These are phyloP conservation scores for Phytophthora tubulina DNA, from an alignment of 352 stramenopile genomes.

Conservation along the genomic window DNA sequence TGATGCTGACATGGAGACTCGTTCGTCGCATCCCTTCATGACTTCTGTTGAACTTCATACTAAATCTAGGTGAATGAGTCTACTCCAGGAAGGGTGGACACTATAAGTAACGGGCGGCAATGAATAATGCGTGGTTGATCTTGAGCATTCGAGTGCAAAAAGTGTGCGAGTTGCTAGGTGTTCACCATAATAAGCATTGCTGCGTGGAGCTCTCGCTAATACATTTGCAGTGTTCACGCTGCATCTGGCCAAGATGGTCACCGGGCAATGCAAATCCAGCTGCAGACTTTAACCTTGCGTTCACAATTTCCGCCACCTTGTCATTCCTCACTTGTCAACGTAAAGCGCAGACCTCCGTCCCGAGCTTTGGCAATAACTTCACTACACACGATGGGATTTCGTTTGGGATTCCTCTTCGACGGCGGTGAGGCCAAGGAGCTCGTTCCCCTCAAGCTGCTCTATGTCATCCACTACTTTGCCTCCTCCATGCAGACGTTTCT, in stretches of 20 bases:
- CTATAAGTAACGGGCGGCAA: constrained; percentile 22
- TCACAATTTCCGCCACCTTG: background rate
- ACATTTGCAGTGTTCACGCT: constrained; percentile 6
- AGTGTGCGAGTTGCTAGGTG: constrained; percentile 27
- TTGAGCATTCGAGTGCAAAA: constrained; percentile 27
- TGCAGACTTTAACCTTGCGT: constrained; percentile 16
- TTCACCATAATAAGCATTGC: constrained; percentile 19
- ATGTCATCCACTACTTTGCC: constrained; percentile 69
- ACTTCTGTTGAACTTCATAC: constrained; percentile 5
- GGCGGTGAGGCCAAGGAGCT: constrained; percentile 67
- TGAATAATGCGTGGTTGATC: constrained; percentile 37
- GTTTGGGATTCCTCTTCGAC: constrained; percentile 58
- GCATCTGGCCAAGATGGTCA: constrained; percentile 10
- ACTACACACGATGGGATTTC: constrained; percentile 35
- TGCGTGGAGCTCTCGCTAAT: constrained; percentile 28
- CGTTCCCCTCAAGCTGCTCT: constrained; percentile 76
- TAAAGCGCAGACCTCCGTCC: constrained; percentile 14
- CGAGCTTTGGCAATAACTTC: background rate
- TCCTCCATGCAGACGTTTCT: constrained; percentile 79
- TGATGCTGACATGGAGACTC: constrained; percentile 3
- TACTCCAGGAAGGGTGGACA: constrained; percentile 13
- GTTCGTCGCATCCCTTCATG: constrained; percentile 5
- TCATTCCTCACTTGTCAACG: constrained; percentile 34
- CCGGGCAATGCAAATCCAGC: constrained; percentile 10
- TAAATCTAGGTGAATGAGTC: background rate